Evolutionary conservation across 192 early-diverging fungal genomes (phyloP).

Genomic region (Coemansia aciculifera): DNA sequence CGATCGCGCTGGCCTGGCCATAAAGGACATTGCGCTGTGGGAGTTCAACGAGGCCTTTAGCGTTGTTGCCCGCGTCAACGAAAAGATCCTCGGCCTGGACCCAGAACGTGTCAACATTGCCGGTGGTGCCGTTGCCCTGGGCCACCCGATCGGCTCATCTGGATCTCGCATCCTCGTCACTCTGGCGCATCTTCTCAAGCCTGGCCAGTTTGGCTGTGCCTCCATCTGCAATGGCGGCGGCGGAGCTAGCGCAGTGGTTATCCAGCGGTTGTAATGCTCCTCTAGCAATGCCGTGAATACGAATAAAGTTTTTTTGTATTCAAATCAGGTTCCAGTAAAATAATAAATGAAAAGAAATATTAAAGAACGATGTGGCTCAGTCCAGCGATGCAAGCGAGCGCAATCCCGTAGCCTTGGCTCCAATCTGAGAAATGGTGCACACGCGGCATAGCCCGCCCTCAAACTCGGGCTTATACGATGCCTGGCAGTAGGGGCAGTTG

Average conservation of each 20-base stretch:
- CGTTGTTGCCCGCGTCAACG: slow-evolving; percentile 89
- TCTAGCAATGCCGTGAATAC: neutral
- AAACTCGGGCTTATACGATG: slow-evolving; percentile 84
- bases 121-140: slow-evolving; percentile 78
- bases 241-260: slow-evolving; percentile 69
- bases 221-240: slow-evolving; percentile 86
- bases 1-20: slow-evolving; percentile 75
- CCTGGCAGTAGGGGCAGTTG: slow-evolving; percentile 85
- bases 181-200: slow-evolving; percentile 76
- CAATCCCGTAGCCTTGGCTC: slow-evolving; percentile 73
- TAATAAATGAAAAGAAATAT: neutral
- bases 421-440: slow-evolving; percentile 86
- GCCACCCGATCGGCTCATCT: slow-evolving; percentile 83
- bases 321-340: neutral
- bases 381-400: slow-evolving; percentile 41
- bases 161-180: slow-evolving; percentile 83
- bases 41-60: slow-evolving; percentile 99
- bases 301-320: too few species aligned
- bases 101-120: slow-evolving; percentile 74
- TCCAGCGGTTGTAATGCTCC: slow-evolving; percentile 54
- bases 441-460: slow-evolving; percentile 76
- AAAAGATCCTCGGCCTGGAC: slow-evolving; percentile 77
- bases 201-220: slow-evolving; percentile 78
- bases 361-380: neutral
- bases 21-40: slow-evolving; percentile 87